Percentiles rank a stretch among this genome's conserved stretches.
Conservation (phyloP, 192 early-diverging fungal species). For the Phycomyces blakesleeanus region DNA sequence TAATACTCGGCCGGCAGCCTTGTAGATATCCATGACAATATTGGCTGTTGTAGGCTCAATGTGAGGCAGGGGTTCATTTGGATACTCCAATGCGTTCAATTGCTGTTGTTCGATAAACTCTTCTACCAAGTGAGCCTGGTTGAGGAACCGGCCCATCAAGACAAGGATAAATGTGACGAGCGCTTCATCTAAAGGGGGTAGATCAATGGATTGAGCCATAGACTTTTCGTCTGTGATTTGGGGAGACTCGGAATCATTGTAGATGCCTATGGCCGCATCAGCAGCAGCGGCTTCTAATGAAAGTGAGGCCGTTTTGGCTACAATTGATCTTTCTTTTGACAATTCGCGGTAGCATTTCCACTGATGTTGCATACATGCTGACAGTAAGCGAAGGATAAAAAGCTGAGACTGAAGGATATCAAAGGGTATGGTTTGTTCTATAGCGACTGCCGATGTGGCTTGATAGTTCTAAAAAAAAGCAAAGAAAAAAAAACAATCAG, state of each 20-base stretch:
- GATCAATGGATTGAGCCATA: conserved; percentile 43
- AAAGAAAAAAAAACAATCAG: conserved; percentile 5
- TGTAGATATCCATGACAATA: conserved; percentile 66
- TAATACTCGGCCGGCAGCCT: conserved; percentile 76
- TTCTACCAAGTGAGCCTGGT: conserved; percentile 9
- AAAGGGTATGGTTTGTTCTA: conserved; percentile 49
- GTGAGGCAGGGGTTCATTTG: conserved; percentile 8
- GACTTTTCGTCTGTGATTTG: conserved; percentile 6
- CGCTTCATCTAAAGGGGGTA: conserved; percentile 67
- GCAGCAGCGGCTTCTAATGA: not conserved
- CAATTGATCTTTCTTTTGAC: no score
- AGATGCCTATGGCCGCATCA: conserved; percentile 17
- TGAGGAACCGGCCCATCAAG: conserved; percentile 14
- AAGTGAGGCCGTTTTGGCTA: no score
- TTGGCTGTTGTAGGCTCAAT: conserved; percentile 24
- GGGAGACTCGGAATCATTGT: conserved; percentile 24
- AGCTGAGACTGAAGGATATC: conserved; percentile 77
- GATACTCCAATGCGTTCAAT: conserved; percentile 2
- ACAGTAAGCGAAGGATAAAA: conserved; percentile 77
- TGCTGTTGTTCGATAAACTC: conserved; percentile 8
- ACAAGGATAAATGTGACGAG: conserved; percentile 31
- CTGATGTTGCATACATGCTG: conserved; percentile 78
- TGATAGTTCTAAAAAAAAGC: conserved; percentile 11
- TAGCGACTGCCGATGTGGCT: conserved; percentile 5
- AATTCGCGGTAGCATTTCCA: conserved; percentile 60